Evolutionary conservation across 495 filamentous ascomycete genomes (phyloP), one percentile per base, ranked within the genome.

Genomic region (Tuber microsphaerosporum): DNA sequence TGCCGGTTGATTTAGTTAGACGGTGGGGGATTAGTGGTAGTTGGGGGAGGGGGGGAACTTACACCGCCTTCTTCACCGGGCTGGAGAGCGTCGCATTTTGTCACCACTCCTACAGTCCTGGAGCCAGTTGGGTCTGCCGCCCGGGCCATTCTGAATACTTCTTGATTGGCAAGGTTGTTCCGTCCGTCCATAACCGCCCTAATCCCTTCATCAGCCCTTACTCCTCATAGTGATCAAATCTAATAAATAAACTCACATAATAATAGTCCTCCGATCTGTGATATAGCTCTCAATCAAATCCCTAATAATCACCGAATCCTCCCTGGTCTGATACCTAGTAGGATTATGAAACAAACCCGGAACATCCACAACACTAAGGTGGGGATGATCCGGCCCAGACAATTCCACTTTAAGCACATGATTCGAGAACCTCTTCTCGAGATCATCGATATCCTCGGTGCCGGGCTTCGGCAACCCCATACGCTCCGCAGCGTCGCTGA

Each of bases 301-400:
- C 41, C 83, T 75, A 22, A 87, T 84, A 14, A 86, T 79, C 16
- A 75, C 45, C 22, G 81, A 82, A 71, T 85, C 83, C 43, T 81
- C 76, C 16, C 76, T 82, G 0, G 84, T 87, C 37, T 86, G 83
- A 31, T 82, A 84, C 31, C 77, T 84, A 2, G 83, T 86, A 0
- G 83, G 75, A 75, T 74, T 86, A 31, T 84, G 82, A 76, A 89
- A 87, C 14, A 89, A 79, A 0, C 88, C 88, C 1, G 88, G 88
- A 51, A 89, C 84, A 79, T 89, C 88, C 61, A 89, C 83, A 48
- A 89, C 83, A 68, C 84, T 89, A 45, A 89, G 83, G 70, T 87
- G 85, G 14, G 83, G 78, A 34, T 87, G 83, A 2, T 86, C 77
- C 2, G 87, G 87, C 0, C 88, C 87, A 12, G 81, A 85, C 14